Percentiles rank a stretch among this genome's conserved stretches.
Evolutionary conservation across 2,329 filamentous ascomycete species (phyloP).

Genomic region (Microdochium trichocladiopsis): DNA sequence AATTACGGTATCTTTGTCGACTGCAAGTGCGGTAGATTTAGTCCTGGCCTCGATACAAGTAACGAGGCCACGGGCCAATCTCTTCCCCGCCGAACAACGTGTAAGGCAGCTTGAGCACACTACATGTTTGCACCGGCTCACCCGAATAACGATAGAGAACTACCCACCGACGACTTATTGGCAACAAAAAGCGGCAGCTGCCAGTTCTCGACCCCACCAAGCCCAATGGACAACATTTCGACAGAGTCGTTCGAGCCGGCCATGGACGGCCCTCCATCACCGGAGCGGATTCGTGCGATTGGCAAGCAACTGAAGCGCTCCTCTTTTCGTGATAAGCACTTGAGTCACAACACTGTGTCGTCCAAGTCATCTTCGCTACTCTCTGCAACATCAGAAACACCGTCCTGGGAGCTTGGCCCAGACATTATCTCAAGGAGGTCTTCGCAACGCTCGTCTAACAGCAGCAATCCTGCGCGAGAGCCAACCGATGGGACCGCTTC

Average conservation of each 20-base stretch:
- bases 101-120: background rate
- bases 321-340: conserved; percentile 38
- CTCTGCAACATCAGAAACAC: conserved; percentile 36
- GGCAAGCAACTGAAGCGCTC: conserved; percentile 48
- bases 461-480: conserved; percentile 44
- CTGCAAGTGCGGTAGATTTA: background rate
- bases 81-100: background rate
- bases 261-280: conserved; percentile 54
- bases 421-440: conserved; percentile 47
- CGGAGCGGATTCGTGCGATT: conserved; percentile 30
- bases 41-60: background rate
- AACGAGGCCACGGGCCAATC: background rate
- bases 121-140: background rate
- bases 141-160: background rate
- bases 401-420: conserved; percentile 41
- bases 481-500: conserved; percentile 53
- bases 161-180: background rate
- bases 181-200: background rate
- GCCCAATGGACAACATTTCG: background rate
- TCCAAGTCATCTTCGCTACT: conserved; percentile 49
- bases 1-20: background rate
- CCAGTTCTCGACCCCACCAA: background rate
- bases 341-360: conserved; percentile 40
- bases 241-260: conserved; percentile 47
- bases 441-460: conserved; percentile 47